These are phyloP conservation scores for Chenopodium berlandieri DNA, from an alignment of 148 eudicot genomes.

Conservation along the genomic window DNA sequence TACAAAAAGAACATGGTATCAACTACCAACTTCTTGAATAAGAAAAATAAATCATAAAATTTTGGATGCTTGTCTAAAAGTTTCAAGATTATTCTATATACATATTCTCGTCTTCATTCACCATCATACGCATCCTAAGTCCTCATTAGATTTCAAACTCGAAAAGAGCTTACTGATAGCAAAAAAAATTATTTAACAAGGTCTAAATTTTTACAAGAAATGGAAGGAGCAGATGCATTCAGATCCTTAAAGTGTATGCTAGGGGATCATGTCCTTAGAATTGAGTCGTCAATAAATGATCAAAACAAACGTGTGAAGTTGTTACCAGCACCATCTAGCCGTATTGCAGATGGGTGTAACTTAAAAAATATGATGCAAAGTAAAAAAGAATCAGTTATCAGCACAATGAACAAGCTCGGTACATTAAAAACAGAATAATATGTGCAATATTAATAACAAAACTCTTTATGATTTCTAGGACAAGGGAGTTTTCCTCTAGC, in stretches of 20 bases:
- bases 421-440: not conserved
- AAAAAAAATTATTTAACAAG: not conserved
- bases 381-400: constrained; percentile 4
- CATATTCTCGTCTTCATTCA: not conserved
- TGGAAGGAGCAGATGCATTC: not conserved
- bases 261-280: not conserved
- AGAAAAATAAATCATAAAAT: not conserved
- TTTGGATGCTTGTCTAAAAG: not conserved
- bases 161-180: not conserved
- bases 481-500: not conserved
- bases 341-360: not conserved
- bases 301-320: not conserved
- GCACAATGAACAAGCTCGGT: constrained; percentile 22
- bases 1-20: not conserved
- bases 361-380: not conserved
- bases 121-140: not conserved
- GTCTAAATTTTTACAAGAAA: not conserved
- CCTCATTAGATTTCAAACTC: not conserved
- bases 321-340: not conserved
- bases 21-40: not conserved
- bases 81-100: not conserved
- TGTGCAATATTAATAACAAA: not conserved
- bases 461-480: not conserved
- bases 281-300: not conserved
- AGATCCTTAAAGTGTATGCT: not conserved